Percentiles rank a stretch among this genome's conserved stretches.
Conservation (phyloP, 225 moss, liverwort and hornwort genomes). For the Neckera pumila region DNA sequence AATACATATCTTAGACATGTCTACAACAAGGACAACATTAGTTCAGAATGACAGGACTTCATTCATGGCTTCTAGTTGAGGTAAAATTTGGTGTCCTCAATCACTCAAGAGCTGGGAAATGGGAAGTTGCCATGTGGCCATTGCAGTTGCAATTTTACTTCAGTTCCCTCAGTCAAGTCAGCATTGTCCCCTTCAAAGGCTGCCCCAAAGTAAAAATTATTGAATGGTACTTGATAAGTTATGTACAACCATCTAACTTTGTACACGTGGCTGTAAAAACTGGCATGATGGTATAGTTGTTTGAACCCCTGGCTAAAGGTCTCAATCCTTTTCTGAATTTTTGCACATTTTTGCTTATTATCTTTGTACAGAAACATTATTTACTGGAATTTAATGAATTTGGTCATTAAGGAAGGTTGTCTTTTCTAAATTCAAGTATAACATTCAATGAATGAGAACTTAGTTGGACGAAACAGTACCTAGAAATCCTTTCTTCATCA, state of each 20-base stretch:
- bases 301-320: no score
- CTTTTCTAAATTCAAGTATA: no score
- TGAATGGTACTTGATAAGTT: background rate
- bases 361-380: no score
- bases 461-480: no score
- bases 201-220: background rate
- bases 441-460: no score
- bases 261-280: background rate
- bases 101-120: background rate
- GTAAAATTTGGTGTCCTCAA: background rate
- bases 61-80: background rate
- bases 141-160: background rate
- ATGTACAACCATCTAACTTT: background rate
- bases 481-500: no score
- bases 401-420: no score
- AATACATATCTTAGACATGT: background rate
- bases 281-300: background rate
- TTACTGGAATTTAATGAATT: no score
- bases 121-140: background rate
- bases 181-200: background rate
- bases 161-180: background rate
- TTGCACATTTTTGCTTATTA: no score
- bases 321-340: no score
- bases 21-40: background rate
- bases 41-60: background rate